Percentiles rank a stretch among this genome's conserved stretches.
These are phyloP conservation scores for Talaromyces sp. DNA, from an alignment of 2,329 filamentous ascomycete genomes.

Conservation along the genomic window DNA sequence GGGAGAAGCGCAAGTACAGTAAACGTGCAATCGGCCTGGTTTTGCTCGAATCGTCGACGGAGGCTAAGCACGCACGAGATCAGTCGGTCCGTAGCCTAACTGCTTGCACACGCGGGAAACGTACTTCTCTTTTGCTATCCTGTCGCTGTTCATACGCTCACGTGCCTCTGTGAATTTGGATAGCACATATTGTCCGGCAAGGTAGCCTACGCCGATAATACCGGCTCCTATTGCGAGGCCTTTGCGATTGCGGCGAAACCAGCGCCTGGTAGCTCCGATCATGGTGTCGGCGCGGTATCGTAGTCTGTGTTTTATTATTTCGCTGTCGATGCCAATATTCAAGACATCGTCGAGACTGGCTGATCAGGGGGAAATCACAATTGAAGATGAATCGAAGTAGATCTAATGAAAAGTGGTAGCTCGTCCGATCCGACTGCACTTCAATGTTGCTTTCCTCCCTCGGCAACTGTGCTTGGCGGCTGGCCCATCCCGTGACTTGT, in stretches of 20 bases:
- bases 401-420: not conserved
- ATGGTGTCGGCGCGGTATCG: slow-evolving; percentile 38
- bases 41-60: slow-evolving; percentile 93
- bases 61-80: slow-evolving; percentile 56
- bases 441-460: slow-evolving; percentile 10
- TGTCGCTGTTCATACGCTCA: slow-evolving; percentile 93
- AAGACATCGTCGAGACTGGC: slow-evolving; percentile 16
- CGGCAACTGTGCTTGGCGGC: slow-evolving; percentile 14
- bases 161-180: slow-evolving; percentile 87
- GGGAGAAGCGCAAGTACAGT: slow-evolving; percentile 94
- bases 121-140: slow-evolving; percentile 95
- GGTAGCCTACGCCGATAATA: slow-evolving; percentile 82
- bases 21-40: slow-evolving; percentile 97
- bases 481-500: slow-evolving; percentile 10
- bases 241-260: slow-evolving; percentile 88
- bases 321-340: not conserved
- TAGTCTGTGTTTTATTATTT: not conserved
- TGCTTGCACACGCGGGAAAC: slow-evolving; percentile 25
- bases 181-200: slow-evolving; percentile 88
- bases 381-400: not conserved
- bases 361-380: not conserved
- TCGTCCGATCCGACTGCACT: not conserved
- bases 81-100: slow-evolving; percentile 4
- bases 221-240: slow-evolving; percentile 84
- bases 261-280: slow-evolving; percentile 74